Conservation (phyloP, 2,329 filamentous ascomycete genomes). For the Sporothrix inflata region DNA sequence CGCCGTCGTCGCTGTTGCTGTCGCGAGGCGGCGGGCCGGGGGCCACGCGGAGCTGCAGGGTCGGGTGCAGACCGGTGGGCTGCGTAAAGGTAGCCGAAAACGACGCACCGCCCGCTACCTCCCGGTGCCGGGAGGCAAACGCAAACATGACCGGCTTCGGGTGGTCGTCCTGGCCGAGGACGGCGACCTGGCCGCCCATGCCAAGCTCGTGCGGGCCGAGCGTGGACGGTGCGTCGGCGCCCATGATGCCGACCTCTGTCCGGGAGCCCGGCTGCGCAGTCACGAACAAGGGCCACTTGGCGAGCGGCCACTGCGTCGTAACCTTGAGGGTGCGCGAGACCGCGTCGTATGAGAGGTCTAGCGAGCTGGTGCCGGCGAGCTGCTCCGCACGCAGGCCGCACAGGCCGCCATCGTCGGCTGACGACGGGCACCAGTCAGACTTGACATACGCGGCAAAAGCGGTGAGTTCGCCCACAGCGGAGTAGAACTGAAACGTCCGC, state of each 20-base stretch:
- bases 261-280: constrained; percentile 53
- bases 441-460: constrained; percentile 58
- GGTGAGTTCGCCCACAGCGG: constrained; percentile 61
- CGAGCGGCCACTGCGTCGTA: constrained; percentile 65
- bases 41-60: constrained; percentile 68
- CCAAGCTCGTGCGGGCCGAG: constrained; percentile 74
- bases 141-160: constrained; percentile 79
- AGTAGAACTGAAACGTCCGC: constrained; percentile 73
- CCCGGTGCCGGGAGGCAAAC: constrained; percentile 77
- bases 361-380: constrained; percentile 57
- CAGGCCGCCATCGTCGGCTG: constrained; percentile 41
- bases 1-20: constrained; percentile 24
- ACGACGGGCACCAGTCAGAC: constrained; percentile 53
- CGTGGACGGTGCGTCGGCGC: constrained; percentile 60
- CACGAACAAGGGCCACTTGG: constrained; percentile 46
- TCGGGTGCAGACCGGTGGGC: constrained; percentile 84
- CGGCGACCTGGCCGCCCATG: constrained; percentile 75
- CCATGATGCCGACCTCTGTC: constrained; percentile 81
- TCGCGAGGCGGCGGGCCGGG: constrained; percentile 51
- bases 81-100: constrained; percentile 68
- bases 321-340: constrained; percentile 67
- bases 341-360: constrained; percentile 79
- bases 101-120: constrained; percentile 51
- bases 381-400: constrained; percentile 55
- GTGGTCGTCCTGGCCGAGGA: constrained; percentile 73